phyloP scores from a whole-genome alignment of 345 rosid genomes.

The Eucalyptus globulus region DNA sequence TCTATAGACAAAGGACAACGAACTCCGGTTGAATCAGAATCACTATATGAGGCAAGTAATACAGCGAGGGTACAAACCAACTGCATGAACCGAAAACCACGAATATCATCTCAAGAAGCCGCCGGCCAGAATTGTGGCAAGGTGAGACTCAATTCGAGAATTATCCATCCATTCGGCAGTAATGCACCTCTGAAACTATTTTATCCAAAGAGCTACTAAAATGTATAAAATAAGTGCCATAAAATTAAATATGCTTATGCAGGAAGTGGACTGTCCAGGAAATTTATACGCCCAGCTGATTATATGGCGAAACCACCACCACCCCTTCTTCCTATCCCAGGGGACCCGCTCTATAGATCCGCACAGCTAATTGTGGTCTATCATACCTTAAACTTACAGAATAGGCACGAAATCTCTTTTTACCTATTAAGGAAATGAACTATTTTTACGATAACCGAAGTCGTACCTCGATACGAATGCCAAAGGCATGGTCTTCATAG shows the following conservation, averaged over 20 bases:
- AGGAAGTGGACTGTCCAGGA: neutral
- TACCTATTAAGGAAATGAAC: neutral
- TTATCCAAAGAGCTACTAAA: neutral
- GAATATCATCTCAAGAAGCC: neutral
- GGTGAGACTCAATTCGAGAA: neutral
- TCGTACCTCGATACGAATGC: constrained; percentile 90
- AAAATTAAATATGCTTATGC: neutral
- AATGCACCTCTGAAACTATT: neutral
- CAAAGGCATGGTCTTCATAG: constrained; percentile 94
- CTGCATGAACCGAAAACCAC: neutral
- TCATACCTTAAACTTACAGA: neutral
- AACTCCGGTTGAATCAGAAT: neutral
- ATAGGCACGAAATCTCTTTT: neutral
- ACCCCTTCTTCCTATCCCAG: neutral
- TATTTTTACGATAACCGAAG: neutral
- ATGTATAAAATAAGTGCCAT: neutral
- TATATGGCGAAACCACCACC: neutral
- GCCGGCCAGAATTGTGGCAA: neutral
- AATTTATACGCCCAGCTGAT: neutral
- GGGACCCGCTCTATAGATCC: neutral
- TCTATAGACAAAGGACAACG: neutral
- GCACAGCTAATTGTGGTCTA: neutral
- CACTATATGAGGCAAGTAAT: neutral
- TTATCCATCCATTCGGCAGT: neutral
- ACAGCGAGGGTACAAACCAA: neutral